Evolutionary conservation across 176 grass and related monocot species (phyloP), one percentile per base, ranked within the genome.

Genomic region (Metroxylon sagu): DNA sequence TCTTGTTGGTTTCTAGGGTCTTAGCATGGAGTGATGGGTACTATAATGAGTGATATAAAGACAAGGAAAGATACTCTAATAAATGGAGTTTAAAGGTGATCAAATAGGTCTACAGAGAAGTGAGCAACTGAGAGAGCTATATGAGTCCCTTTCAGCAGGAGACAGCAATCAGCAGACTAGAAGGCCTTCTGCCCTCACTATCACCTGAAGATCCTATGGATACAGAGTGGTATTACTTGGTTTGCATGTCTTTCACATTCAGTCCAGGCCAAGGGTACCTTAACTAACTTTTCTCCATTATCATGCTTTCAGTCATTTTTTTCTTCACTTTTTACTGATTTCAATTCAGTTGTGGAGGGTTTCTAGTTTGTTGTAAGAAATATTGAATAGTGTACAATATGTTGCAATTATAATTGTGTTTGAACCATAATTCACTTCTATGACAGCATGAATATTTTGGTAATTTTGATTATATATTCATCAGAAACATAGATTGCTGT

Each of bases 21-120:
- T 49, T 97, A 50, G 71, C 68, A 1, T 97, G 92, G 92, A 76
- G 65, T 15, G 73, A 85, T 55, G 92, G 92, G n/a, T 91, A 83
- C 75, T 97, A 97, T 71, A 97, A 97, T 58, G 92, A n/a, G 87
- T 19, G 92, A 88, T 57, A 67, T 97, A n/a, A 97, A 91, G 76
- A 97, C 92, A 19, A 78, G 77, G 61, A n/a, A 97, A 91, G 78
- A 80, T 15, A 69, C 72, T 26, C 83, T n/a, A 80, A 63, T 77
- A 81, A 0, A 60, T 49, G 23, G 84, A 91, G 26, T 50, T 97
- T 21, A 75, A 80, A 4, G 72, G 53, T 27, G 84, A 97, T 16
- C 77, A 82, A 68, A 69, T 88, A 29, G 52, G 77, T 51, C 60
- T 88, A 57, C 74, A 88, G 62, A 88, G 92, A 57, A 91, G 87